A percentile compares a stretch with the other conserved stretches of the same genome.
These are phyloP conservation scores for Escallonia herrerae DNA, from an alignment of 129 eudicot species.

Conservation along the genomic window DNA sequence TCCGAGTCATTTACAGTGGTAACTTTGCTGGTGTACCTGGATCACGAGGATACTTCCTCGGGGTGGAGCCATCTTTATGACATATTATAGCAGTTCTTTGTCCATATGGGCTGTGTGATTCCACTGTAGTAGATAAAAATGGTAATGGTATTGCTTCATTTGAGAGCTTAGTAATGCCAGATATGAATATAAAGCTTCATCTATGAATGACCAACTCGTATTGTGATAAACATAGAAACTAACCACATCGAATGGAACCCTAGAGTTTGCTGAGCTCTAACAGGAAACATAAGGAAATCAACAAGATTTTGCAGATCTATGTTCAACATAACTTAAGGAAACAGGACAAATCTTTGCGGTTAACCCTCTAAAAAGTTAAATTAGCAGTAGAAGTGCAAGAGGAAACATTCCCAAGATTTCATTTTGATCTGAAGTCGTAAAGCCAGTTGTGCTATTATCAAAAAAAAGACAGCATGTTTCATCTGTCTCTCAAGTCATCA, in stretches of 20 bases:
- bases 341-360: background rate
- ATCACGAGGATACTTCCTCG: conserved; percentile 89
- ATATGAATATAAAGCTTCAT: background rate
- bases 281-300: background rate
- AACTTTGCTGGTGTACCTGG: conserved; percentile 95
- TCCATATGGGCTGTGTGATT: conserved; percentile 84
- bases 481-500: background rate
- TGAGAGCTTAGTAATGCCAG: conserved; percentile 1
- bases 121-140: conserved; percentile 50
- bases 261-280: background rate
- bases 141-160: conserved; percentile 6
- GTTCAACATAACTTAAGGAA: background rate
- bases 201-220: conserved; percentile 4
- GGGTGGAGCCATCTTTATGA: conserved; percentile 57
- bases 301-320: conserved; percentile 4
- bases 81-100: conserved; percentile 93
- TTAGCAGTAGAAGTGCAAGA: too few relatives aligned
- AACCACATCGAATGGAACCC: background rate
- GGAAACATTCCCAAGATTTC: background rate
- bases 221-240: background rate
- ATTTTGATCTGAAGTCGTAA: background rate
- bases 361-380: background rate
- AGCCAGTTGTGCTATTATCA: background rate
- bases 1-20: conserved; percentile 52
- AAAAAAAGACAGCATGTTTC: background rate